Percentiles rank a stretch among this genome's conserved stretches.
phyloP scores from a whole-genome alignment of 2,329 filamentous ascomycete genomes.

The Fusarium graminum region DNA sequence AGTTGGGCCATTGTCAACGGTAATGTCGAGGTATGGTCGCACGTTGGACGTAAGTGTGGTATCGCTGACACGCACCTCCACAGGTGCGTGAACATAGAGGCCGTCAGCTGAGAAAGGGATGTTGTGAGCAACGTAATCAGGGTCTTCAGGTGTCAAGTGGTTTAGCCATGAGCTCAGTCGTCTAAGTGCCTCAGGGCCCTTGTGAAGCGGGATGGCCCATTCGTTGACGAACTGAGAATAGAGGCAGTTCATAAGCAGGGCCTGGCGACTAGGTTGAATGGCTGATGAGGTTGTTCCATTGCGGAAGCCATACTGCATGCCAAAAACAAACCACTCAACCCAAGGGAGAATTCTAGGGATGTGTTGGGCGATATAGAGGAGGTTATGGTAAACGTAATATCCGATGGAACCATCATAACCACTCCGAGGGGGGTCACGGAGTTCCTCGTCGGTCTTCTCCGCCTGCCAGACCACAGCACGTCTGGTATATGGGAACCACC shows the following conservation, averaged over 20 bases:
- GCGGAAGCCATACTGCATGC: conserved; percentile 95
- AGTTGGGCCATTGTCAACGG: conserved; percentile 75
- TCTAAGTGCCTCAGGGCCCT: conserved; percentile 87
- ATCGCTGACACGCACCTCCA: conserved; percentile 90
- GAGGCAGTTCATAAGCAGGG: conserved; percentile 94
- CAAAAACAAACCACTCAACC: conserved; percentile 97
- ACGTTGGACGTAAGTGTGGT: conserved; percentile 61
- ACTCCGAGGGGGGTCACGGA: conserved; percentile 70
- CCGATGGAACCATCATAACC: conserved; percentile 88
- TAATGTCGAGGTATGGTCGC: conserved; percentile 75
- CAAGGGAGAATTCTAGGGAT: conserved; percentile 84
- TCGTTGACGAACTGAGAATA: conserved; percentile 99
- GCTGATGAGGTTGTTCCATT: conserved; percentile 77
- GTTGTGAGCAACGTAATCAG: conserved; percentile 71
- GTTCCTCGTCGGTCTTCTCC: conserved; percentile 76
- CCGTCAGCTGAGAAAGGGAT: conserved; percentile 87
- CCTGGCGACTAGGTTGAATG: conserved; percentile 82
- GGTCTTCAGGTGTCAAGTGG: conserved; percentile 70
- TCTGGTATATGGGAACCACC: conserved; percentile 96
- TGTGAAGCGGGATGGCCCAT: conserved; percentile 90
- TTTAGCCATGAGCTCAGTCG: conserved; percentile 90
- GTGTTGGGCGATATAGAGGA: conserved; percentile 84
- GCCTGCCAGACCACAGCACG: conserved; percentile 91
- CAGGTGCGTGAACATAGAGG: conserved; percentile 87
- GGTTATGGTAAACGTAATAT: conserved; percentile 91